Evolutionary conservation across 352 stramenopile species (phyloP).

Genomic region (Phytophthora pisi): DNA sequence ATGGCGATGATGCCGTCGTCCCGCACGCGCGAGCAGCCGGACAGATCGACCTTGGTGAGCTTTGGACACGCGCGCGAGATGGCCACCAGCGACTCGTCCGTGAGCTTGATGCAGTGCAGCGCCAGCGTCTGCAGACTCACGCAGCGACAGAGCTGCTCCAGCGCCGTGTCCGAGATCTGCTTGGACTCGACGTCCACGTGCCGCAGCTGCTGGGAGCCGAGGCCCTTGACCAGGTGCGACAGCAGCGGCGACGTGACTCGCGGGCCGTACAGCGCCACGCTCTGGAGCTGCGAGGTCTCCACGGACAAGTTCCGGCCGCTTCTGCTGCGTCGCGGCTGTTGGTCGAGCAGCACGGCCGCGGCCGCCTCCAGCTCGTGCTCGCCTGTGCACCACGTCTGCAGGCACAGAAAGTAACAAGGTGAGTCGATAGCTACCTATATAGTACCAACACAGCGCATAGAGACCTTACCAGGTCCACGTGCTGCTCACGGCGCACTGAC

Average conservation of each 20-base stretch:
- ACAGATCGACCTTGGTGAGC: conserved; percentile 66
- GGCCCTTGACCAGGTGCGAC: conserved; percentile 43
- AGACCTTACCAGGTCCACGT: conserved; percentile 61
- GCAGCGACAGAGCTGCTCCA: conserved; percentile 50
- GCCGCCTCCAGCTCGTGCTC: conserved; percentile 62
- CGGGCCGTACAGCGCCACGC: conserved; percentile 66
- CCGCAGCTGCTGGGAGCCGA: conserved; percentile 42
- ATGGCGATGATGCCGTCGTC: conserved; percentile 83
- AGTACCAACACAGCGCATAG: neutral
- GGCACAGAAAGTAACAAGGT: neutral
- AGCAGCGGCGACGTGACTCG: conserved; percentile 56
- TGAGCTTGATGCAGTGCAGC: conserved; percentile 83
- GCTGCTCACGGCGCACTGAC: conserved; percentile 54
- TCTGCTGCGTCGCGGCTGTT: conserved; percentile 16
- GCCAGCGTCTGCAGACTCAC: conserved; percentile 39
- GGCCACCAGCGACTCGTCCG: conserved; percentile 44
- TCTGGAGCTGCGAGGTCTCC: conserved; percentile 44
- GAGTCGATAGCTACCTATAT: neutral
- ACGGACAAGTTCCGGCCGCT: conserved; percentile 10
- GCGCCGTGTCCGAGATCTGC: conserved; percentile 55
- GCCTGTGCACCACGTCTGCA: conserved; percentile 75
- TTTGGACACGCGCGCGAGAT: conserved; percentile 47
- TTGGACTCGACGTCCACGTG: conserved; percentile 77
- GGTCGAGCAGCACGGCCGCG: conserved; percentile 38
- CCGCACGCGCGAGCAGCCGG: conserved; percentile 74